A percentile compares a stretch with the other conserved stretches of the same genome.
phyloP scores from a whole-genome alignment of 768 basidiomycete genomes.

The Collybia mongolica region DNA sequence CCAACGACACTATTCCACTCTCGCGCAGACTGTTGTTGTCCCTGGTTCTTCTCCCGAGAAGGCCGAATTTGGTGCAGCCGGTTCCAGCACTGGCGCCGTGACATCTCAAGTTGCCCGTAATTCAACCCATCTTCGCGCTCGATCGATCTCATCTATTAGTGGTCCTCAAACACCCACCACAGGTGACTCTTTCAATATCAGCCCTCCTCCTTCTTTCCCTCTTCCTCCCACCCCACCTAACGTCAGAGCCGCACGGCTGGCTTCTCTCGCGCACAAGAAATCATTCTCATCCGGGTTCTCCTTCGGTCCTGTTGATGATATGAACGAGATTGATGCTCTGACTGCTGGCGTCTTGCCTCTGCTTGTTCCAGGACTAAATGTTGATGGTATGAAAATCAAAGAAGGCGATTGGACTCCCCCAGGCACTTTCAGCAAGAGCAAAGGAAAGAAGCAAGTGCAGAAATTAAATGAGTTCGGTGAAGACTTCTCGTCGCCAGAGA shows the following conservation, averaged over 20 bases:
- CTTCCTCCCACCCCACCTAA: constrained; percentile 76
- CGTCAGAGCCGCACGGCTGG: constrained; percentile 55
- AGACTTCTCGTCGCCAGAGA: constrained; percentile 54
- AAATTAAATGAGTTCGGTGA: constrained; percentile 42
- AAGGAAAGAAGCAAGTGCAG: constrained; percentile 32
- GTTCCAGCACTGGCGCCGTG: constrained; percentile 36
- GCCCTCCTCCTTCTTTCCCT: constrained; percentile 65
- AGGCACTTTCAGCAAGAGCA: constrained; percentile 38
- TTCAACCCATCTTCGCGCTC: constrained; percentile 56
- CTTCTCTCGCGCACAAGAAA: constrained; percentile 55
- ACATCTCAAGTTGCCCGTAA: constrained; percentile 25
- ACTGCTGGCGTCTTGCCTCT: constrained; percentile 68
- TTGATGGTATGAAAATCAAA: constrained; percentile 56
- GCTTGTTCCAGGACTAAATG: constrained; percentile 62
- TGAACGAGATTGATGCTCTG: constrained; percentile 70
- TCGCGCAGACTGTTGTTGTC: constrained; percentile 64
- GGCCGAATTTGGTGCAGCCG: constrained; percentile 28
- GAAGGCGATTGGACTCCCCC: constrained; percentile 42
- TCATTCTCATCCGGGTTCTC: constrained; percentile 66
- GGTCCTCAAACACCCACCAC: constrained; percentile 36
- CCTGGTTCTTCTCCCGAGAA: constrained; percentile 43
- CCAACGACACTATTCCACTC: constrained; percentile 68
- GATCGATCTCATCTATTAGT: constrained; percentile 54
- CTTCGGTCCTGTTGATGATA: constrained; percentile 53
- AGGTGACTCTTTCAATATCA: constrained; percentile 35